Evolutionary conservation across 2,329 filamentous ascomycete genomes (phyloP).

Genomic region (Trichoderma simmonsii): DNA sequence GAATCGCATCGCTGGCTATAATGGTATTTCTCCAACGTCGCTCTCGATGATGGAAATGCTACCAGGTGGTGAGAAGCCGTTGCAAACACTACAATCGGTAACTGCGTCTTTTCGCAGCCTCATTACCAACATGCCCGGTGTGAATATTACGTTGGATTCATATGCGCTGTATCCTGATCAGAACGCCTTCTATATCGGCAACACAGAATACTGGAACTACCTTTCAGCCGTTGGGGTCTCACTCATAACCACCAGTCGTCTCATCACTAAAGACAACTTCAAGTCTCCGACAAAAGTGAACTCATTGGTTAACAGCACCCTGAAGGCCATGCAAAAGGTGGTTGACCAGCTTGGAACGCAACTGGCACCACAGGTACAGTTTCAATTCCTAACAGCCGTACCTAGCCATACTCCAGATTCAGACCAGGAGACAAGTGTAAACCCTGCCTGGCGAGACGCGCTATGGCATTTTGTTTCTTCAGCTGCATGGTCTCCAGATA

Average conservation of each 20-base stretch:
- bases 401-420: constrained; percentile 4
- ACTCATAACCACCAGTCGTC: background rate
- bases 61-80: background rate
- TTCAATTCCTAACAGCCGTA: background rate
- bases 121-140: background rate
- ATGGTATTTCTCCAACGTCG: background rate
- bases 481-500: background rate
- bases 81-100: background rate
- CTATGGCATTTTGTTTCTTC: background rate
- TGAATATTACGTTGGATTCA: constrained; percentile 2
- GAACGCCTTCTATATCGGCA: background rate
- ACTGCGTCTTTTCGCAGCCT: background rate
- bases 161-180: background rate
- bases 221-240: background rate
- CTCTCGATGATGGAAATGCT: constrained; percentile 3
- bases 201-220: background rate
- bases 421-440: background rate
- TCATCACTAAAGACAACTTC: constrained; percentile 11
- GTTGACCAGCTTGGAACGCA: background rate
- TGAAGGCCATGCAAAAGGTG: background rate
- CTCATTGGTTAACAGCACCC: background rate
- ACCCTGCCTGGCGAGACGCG: constrained; percentile 5
- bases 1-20: background rate
- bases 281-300: background rate
- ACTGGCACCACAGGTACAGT: background rate